Evolutionary conservation across 139 green algal genomes (phyloP).

Genomic region (Coccomyxa sp.): DNA sequence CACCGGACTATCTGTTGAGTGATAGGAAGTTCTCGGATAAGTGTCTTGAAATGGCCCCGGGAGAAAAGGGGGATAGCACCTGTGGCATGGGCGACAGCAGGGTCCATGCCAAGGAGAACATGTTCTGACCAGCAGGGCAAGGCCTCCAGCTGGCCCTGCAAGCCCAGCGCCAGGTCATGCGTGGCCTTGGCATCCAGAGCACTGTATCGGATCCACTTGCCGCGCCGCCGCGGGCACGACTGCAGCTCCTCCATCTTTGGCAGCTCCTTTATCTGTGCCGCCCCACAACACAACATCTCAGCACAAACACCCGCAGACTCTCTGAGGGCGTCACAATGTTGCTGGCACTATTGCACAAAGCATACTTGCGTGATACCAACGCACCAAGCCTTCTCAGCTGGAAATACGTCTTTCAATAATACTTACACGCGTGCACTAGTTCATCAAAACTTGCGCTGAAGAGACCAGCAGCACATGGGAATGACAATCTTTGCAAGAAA

Average conservation of each 20-base stretch:
- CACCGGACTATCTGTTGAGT: no score
- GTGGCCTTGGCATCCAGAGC: slow-evolving; percentile 89
- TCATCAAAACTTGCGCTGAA: no score
- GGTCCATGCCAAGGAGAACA: background rate
- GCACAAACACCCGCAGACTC: background rate
- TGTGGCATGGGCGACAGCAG: background rate
- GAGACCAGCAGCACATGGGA: no score
- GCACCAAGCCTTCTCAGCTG: background rate
- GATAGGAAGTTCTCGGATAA: no score
- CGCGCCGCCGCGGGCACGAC: slow-evolving; percentile 31
- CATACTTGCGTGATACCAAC: background rate
- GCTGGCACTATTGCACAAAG: background rate
- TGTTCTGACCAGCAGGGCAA: background rate
- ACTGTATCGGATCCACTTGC: slow-evolving; percentile 77
- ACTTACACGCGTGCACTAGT: no score
- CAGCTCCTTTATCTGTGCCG: slow-evolving; percentile 39
- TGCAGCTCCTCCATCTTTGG: slow-evolving; percentile 73
- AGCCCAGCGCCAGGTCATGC: slow-evolving; percentile 64
- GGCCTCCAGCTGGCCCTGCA: slow-evolving; percentile 7
- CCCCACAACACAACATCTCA: no score
- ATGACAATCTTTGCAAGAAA: no score
- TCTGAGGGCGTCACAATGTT: background rate
- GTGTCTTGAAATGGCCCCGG: background rate
- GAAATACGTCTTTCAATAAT: no score
- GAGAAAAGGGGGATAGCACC: background rate